These are phyloP conservation scores for Colletotrichum caudatum DNA, from an alignment of 2,329 filamentous ascomycete genomes.

Conservation along the genomic window DNA sequence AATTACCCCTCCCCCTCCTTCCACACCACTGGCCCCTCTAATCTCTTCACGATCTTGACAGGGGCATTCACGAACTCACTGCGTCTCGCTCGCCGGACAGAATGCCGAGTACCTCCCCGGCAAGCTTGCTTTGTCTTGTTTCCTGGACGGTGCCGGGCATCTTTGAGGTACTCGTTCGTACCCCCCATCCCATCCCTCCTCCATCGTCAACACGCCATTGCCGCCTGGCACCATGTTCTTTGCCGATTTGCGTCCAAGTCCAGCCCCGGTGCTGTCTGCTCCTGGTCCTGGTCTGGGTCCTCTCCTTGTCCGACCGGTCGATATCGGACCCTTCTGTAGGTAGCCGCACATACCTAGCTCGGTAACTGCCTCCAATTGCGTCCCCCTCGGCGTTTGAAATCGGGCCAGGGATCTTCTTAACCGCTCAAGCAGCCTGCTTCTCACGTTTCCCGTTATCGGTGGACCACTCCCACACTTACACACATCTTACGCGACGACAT, in stretches of 20 bases:
- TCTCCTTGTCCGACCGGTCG: constrained; percentile 32
- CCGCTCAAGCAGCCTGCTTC: constrained; percentile 16
- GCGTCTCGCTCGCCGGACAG: constrained; percentile 29
- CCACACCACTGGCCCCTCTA: not conserved
- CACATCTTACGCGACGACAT: not conserved
- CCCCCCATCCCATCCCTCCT: constrained; percentile 3
- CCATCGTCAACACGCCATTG: constrained; percentile 37
- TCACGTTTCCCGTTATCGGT: not conserved
- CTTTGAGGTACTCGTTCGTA: constrained; percentile 7
- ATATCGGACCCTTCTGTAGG: constrained; percentile 24
- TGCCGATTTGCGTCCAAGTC: constrained; percentile 16
- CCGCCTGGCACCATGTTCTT: constrained; percentile 20
- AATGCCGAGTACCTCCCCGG: constrained; percentile 22
- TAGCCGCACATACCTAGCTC: constrained; percentile 1
- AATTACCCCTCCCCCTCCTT: constrained; percentile 28
- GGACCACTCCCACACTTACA: not conserved
- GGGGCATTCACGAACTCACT: not conserved
- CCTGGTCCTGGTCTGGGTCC: constrained; percentile 2
- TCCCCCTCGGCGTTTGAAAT: constrained; percentile 25
- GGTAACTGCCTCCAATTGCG: not conserved
- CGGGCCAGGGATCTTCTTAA: constrained; percentile 8
- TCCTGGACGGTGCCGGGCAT: not conserved
- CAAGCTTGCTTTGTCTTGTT: not conserved
- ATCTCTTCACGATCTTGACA: not conserved
- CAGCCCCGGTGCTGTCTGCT: constrained; percentile 3